phyloP scores from a whole-genome alignment of 2,329 filamentous ascomycete genomes.

The Curvularia hawaiiensis region DNA sequence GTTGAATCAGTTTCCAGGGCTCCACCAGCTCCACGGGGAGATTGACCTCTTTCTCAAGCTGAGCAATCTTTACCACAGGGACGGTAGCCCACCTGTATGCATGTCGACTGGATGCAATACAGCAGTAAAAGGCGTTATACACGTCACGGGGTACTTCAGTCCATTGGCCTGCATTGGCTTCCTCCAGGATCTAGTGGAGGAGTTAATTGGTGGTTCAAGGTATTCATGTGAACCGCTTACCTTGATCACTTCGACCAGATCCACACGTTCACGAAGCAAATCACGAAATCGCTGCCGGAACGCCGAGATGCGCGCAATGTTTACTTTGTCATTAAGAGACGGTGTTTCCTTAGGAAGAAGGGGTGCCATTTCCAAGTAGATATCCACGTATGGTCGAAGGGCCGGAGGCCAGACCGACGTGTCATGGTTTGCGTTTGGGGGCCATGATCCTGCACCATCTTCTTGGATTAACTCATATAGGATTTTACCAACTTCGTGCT shows the following conservation, averaged over 20 bases:
- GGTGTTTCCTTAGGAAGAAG: conserved; percentile 2
- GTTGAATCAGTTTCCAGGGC: conserved; percentile 4
- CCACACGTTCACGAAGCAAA: not conserved
- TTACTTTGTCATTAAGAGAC: conserved; percentile 5
- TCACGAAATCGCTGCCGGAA: conserved; percentile 1
- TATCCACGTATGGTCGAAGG: conserved; percentile 5
- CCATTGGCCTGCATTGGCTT: not conserved
- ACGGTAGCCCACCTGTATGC: conserved; percentile 8
- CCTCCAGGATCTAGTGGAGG: not conserved
- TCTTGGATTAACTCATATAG: conserved; percentile 3
- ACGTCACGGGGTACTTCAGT: not conserved
- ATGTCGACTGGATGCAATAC: conserved; percentile 4
- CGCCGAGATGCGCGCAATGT: not conserved
- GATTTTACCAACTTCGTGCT: not conserved
- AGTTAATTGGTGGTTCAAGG: not conserved
- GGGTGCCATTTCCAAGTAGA: conserved; percentile 10
- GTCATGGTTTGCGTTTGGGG: conserved; percentile 7
- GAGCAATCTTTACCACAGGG: conserved; percentile 6
- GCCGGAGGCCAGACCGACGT: conserved; percentile 1
- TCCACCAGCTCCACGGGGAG: conserved; percentile 1
- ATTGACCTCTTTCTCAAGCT: conserved; percentile 6
- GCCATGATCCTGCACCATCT: conserved; percentile 8
- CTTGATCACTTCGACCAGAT: not conserved
- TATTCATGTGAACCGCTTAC: not conserved
- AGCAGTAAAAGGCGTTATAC: conserved; percentile 11